Evolutionary conservation across 1,284 basidiomycete genomes (phyloP).

Genomic region (Puccinia triticina): DNA sequence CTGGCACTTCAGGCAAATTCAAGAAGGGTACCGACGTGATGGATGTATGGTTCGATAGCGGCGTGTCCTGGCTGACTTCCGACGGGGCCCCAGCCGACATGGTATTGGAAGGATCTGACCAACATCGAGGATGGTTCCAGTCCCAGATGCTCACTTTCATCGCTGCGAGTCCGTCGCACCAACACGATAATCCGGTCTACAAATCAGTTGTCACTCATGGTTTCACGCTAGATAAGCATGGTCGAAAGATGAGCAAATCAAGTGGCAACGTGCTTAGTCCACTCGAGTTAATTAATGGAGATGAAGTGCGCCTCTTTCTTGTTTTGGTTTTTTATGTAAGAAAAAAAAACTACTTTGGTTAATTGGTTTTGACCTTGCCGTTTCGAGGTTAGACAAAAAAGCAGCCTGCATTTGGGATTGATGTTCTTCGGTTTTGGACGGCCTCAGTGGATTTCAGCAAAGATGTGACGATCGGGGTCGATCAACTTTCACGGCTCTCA

Average conservation of each 20-base stretch:
- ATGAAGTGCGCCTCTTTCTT: slow-evolving; percentile 65
- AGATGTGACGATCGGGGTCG: slow-evolving; percentile 82
- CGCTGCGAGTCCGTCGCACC: slow-evolving; percentile 59
- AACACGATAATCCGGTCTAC: slow-evolving; percentile 63
- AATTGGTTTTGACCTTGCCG: neutral
- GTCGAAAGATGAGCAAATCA: slow-evolving; percentile 99
- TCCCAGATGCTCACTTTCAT: slow-evolving; percentile 85
- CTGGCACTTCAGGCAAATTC: slow-evolving; percentile 66
- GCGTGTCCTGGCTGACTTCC: slow-evolving; percentile 88
- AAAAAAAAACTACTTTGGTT: neutral
- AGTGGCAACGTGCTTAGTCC: slow-evolving; percentile 90
- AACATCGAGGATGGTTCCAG: slow-evolving; percentile 99
- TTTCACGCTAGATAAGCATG: slow-evolving; percentile 88
- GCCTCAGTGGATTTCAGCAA: slow-evolving; percentile 87
- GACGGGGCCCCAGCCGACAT: slow-evolving; percentile 72
- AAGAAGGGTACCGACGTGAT: slow-evolving; percentile 87
- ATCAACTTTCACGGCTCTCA: slow-evolving; percentile 74
- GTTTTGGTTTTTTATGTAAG: neutral
- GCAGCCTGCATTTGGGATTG: slow-evolving; percentile 79
- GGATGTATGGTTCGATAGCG: slow-evolving; percentile 99
- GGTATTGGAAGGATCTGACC: slow-evolving; percentile 93
- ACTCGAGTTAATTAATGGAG: slow-evolving; percentile 76
- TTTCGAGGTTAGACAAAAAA: slow-evolving; percentile 63
- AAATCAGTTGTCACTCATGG: slow-evolving; percentile 87
- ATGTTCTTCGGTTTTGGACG: slow-evolving; percentile 86